Evolutionary conservation across 768 basidiomycete species (phyloP), one percentile per base, ranked within the genome.

Genomic region (Wakefieldia striispora): DNA sequence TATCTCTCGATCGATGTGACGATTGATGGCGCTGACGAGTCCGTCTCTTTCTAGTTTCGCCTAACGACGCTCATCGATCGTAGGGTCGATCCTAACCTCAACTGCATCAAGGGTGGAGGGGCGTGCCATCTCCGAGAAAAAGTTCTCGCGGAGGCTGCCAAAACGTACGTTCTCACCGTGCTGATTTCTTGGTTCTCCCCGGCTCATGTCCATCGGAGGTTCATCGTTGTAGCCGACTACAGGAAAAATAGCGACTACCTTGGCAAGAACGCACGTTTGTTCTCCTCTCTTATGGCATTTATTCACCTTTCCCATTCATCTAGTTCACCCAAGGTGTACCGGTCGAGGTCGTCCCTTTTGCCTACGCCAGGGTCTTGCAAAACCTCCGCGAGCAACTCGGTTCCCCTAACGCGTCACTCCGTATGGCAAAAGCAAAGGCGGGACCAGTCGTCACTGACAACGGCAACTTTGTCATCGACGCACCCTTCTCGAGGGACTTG

Each of bases 381-480:
- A 85, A 83, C 64, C 69, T 95, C 31, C 81, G 76, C 34, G 67
- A 78, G 44, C 64, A 67, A 23, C 65, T 89, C 34, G 84, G 81
- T 23, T 86, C 84, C 0, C 82, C 86, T 14, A 78, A 78, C 12
- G 86, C 95, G 7, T 74, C 74, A n/a, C 76, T 99, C 35, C 80
- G 95, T 36, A 97, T 99, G 95, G 97, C 91, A 3, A 82, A 87
- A 53, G 86, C 86, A 62, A 90, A 90, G 70, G 95, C 95, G 40
- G 95, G 97, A 9, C 97, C 95, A 11, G 91, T 99, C 36, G 95
- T 99, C 16, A 81, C 91, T 4, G 97, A 99, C 68, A 99, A 99
- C 58, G 91, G 92, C 19, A 97, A 97, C 71, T 98, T 99, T 67
- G 79, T 97, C 57, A 95, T 99, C 56, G 97, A 99, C 62, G 97